These are phyloP conservation scores for Lathyrus oleraceus DNA, from an alignment of 306 rosid genomes.

Conservation along the genomic window DNA sequence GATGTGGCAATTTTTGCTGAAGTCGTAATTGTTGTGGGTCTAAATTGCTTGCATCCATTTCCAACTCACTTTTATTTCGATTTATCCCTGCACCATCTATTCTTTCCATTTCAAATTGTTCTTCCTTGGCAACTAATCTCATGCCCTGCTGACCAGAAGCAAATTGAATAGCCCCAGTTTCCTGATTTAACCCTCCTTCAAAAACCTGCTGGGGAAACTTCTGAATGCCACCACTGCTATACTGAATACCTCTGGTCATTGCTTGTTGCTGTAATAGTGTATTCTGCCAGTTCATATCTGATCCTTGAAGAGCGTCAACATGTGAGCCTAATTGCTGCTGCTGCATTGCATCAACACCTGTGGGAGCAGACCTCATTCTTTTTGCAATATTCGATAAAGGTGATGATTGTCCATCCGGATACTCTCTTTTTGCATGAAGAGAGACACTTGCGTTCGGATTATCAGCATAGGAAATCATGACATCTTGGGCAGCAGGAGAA, in stretches of 20 bases:
- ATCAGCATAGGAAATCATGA: constrained; percentile 58
- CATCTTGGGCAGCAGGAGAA: constrained; percentile 72
- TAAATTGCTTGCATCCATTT: constrained; percentile 60
- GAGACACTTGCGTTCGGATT: constrained; percentile 54
- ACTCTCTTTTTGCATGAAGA: constrained; percentile 72
- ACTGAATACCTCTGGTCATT: constrained; percentile 70
- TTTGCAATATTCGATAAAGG: constrained; percentile 63
- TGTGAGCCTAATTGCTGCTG: constrained; percentile 59
- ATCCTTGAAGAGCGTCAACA: constrained; percentile 62
- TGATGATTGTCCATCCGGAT: constrained; percentile 74
- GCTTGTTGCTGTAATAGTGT: constrained; percentile 65
- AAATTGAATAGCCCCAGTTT: constrained; percentile 52
- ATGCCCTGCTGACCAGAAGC: constrained; percentile 63
- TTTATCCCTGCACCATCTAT: constrained; percentile 62
- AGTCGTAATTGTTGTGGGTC: constrained; percentile 72
- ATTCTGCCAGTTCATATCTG: constrained; percentile 82
- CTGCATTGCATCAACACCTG: constrained; percentile 67
- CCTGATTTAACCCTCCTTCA: constrained; percentile 77
- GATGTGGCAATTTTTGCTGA: constrained; percentile 62
- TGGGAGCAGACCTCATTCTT: constrained; percentile 61
- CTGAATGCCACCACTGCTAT: constrained; percentile 56
- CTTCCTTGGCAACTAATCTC: constrained; percentile 76
- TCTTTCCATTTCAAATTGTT: constrained; percentile 75
- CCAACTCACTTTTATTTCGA: constrained; percentile 64
- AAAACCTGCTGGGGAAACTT: constrained; percentile 71